A percentile compares a stretch with the other conserved stretches of the same genome.
Conservation (phyloP, 202 grass and related monocot genomes). For the Musa balbisiana region DNA sequence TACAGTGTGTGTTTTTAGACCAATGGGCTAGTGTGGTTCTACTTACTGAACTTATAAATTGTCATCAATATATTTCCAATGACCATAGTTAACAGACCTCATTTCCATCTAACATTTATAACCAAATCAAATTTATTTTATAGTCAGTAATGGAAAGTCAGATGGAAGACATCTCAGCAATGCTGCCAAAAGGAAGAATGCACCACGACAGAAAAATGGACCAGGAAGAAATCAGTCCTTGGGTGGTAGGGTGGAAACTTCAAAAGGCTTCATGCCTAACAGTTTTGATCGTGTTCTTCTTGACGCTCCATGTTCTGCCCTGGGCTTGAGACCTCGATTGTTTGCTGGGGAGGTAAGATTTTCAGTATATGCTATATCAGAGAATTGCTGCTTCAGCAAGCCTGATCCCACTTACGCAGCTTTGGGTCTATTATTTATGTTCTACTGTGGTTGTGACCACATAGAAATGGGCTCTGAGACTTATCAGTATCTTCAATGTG, state of each 20-base stretch:
- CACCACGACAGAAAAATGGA: slow-evolving; percentile 68
- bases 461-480: too few species aligned
- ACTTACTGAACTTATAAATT: neutral
- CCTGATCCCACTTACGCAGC: neutral
- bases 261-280: slow-evolving; percentile 73
- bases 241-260: slow-evolving; percentile 66
- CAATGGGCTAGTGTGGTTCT: neutral
- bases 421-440: too few species aligned
- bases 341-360: slow-evolving; percentile 60
- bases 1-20: neutral
- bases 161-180: slow-evolving; percentile 50
- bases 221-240: slow-evolving; percentile 79
- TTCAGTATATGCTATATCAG: neutral
- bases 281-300: slow-evolving; percentile 98
- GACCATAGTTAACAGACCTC: neutral
- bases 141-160: slow-evolving; percentile 27
- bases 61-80: neutral
- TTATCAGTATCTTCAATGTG: too few species aligned
- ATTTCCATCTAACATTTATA: neutral
- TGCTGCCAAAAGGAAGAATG: slow-evolving; percentile 54
- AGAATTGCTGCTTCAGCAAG: neutral
- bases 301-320: slow-evolving; percentile 94
- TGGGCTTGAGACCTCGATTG: slow-evolving; percentile 90
- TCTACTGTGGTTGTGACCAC: neutral
- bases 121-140: slow-evolving; percentile 4